Conservation (phyloP, 2,329 filamentous ascomycete genomes). For the Didymella glomerata region DNA sequence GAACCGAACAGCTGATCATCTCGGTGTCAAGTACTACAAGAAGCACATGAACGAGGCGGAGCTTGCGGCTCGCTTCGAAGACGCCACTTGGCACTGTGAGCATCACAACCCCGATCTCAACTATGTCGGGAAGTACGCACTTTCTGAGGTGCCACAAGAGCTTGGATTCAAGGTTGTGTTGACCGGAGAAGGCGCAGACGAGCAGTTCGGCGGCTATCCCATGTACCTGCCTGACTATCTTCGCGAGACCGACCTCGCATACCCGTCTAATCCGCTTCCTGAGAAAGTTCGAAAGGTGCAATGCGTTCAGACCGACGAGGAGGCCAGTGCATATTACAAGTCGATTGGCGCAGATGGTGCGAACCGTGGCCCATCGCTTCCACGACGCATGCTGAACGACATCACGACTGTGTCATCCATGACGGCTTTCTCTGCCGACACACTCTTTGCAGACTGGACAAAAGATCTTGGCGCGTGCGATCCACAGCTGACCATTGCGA, state of each 20-base stretch:
- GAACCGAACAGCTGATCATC: constrained; percentile 56
- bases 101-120: constrained; percentile 61
- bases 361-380: constrained; percentile 36
- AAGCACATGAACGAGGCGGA: constrained; percentile 55
- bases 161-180: constrained; percentile 63
- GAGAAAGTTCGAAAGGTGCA: constrained; percentile 15
- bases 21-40: constrained; percentile 57
- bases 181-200: constrained; percentile 62
- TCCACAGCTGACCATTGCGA: constrained; percentile 46
- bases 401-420: constrained; percentile 50
- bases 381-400: constrained; percentile 52
- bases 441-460: constrained; percentile 50
- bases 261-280: constrained; percentile 9
- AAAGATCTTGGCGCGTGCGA: constrained; percentile 39
- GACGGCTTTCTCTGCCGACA: constrained; percentile 43
- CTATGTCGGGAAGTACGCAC: constrained; percentile 60
- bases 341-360: constrained; percentile 37
- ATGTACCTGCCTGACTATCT: constrained; percentile 59
- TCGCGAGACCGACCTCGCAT: constrained; percentile 55
- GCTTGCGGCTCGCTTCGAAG: constrained; percentile 55
- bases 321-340: constrained; percentile 21
- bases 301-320: constrained; percentile 21
- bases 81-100: constrained; percentile 57
- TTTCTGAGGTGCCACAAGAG: constrained; percentile 56
- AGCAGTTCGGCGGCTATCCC: constrained; percentile 63